phyloP scores from a whole-genome alignment of 768 basidiomycete genomes.

The Pisolithus marmoratus region DNA sequence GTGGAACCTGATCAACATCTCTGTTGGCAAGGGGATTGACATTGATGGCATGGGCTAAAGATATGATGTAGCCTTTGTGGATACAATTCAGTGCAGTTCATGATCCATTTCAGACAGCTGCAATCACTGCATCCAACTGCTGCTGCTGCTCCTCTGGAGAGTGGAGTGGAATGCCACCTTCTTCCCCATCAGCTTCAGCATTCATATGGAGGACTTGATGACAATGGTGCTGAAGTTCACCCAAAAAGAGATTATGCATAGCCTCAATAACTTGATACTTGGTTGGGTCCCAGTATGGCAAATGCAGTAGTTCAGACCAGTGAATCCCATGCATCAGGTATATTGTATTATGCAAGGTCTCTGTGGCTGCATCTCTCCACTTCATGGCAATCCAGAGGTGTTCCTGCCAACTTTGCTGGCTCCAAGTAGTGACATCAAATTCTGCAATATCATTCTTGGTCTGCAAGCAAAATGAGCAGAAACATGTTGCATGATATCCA shows the following conservation, averaged over 20 bases:
- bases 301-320: slow-evolving; percentile 25
- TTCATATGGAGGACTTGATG: slow-evolving; percentile 15
- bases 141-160: not conserved
- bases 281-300: slow-evolving; percentile 33
- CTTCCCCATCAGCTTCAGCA: not conserved
- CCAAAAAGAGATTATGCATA: slow-evolving; percentile 34
- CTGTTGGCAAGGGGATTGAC: not conserved
- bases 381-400: slow-evolving; percentile 10
- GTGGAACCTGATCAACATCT: too few species aligned
- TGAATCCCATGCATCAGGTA: slow-evolving; percentile 19
- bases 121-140: not conserved
- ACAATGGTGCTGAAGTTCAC: slow-evolving; percentile 1
- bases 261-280: slow-evolving; percentile 26
- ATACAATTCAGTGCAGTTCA: not conserved
- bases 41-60: not conserved
- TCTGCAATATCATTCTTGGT: slow-evolving; percentile 11
- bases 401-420: slow-evolving; percentile 5
- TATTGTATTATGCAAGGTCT: slow-evolving; percentile 3
- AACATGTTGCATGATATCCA: slow-evolving; percentile 6
- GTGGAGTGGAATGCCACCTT: not conserved
- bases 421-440: slow-evolving; percentile 17
- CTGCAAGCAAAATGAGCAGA: slow-evolving; percentile 22
- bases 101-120: not conserved
- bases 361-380: slow-evolving; percentile 14
- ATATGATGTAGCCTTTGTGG: not conserved